phyloP scores from a whole-genome alignment of 164 flowering plant genomes.

The Macadamia tetraphylla region DNA sequence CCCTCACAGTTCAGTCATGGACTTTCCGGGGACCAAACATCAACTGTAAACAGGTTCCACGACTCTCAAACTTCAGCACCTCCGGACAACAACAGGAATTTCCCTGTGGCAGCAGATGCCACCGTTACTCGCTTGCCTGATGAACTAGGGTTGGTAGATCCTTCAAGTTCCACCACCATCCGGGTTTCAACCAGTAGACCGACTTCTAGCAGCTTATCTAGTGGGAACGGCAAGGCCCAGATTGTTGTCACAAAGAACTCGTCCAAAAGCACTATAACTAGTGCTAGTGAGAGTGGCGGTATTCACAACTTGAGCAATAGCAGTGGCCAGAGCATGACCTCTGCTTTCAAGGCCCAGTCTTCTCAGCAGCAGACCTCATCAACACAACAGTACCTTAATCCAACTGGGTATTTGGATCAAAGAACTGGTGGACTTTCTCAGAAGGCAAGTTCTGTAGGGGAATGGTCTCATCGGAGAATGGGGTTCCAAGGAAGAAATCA shows the following conservation, averaged over 20 bases:
- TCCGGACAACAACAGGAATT: constrained; percentile 31
- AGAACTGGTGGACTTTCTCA: constrained; percentile 45
- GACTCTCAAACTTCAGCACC: constrained; percentile 39
- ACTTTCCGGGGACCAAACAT: constrained; percentile 37
- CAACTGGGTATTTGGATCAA: constrained; percentile 46
- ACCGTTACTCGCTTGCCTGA: constrained; percentile 43
- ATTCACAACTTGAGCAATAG: constrained; percentile 11
- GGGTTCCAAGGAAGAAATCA: constrained; percentile 69
- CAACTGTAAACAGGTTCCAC: constrained; percentile 36
- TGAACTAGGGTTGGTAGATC: constrained; percentile 56
- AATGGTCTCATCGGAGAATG: constrained; percentile 61
- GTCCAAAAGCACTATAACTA: constrained; percentile 21
- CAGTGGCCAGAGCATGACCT: constrained; percentile 23
- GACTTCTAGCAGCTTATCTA: constrained; percentile 16
- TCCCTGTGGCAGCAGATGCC: constrained; percentile 27
- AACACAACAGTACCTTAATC: constrained; percentile 38
- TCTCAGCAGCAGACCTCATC: constrained; percentile 40
- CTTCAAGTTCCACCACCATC: constrained; percentile 23
- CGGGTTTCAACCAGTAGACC: constrained; percentile 20
- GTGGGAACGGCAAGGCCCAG: constrained; percentile 16
- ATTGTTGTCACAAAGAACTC: constrained; percentile 24
- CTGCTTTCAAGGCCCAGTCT: constrained; percentile 30
- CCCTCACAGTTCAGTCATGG: constrained; percentile 49
- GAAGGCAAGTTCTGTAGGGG: constrained; percentile 40
- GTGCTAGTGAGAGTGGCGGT: constrained; percentile 25